These are phyloP conservation scores for Naganishia onofrii DNA, from an alignment of 768 basidiomycete genomes.

Conservation along the genomic window DNA sequence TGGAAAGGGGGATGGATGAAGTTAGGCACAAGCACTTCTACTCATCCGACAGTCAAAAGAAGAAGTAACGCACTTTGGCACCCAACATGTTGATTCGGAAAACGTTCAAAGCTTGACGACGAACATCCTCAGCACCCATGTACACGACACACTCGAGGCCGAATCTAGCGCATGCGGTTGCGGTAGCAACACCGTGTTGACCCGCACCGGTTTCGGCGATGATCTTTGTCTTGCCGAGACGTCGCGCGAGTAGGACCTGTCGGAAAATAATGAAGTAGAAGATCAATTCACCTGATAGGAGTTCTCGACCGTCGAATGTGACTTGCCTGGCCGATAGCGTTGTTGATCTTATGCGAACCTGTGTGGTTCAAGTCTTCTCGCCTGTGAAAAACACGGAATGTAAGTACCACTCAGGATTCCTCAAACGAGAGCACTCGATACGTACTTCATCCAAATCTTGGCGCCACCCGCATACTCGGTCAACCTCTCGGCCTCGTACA, in stretches of 20 bases:
- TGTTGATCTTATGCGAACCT: constrained; percentile 99
- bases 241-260: constrained; percentile 86
- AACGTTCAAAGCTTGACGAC: constrained; percentile 92
- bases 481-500: constrained; percentile 87
- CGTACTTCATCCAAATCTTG: constrained; percentile 95
- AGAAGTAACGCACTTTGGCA: constrained; percentile 63
- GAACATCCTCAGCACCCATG: constrained; percentile 97
- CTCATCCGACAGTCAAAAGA: not conserved
- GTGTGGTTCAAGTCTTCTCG: constrained; percentile 72
- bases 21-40: not conserved
- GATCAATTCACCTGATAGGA: too few relatives aligned
- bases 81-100: constrained; percentile 98
- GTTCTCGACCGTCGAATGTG: too few relatives aligned
- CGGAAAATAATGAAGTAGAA: too few relatives aligned
- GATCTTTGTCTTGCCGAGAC: constrained; percentile 92
- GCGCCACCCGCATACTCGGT: constrained; percentile 89
- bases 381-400: constrained; percentile 28
- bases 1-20: constrained; percentile 44
- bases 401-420: not conserved
- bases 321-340: constrained; percentile 77
- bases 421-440: not conserved
- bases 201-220: constrained; percentile 99
- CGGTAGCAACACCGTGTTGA: constrained; percentile 98
- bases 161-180: constrained; percentile 95
- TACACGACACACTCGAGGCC: constrained; percentile 92